Conservation (phyloP, 1,284 basidiomycete genomes). For the Apiotrichum brassicae region DNA sequence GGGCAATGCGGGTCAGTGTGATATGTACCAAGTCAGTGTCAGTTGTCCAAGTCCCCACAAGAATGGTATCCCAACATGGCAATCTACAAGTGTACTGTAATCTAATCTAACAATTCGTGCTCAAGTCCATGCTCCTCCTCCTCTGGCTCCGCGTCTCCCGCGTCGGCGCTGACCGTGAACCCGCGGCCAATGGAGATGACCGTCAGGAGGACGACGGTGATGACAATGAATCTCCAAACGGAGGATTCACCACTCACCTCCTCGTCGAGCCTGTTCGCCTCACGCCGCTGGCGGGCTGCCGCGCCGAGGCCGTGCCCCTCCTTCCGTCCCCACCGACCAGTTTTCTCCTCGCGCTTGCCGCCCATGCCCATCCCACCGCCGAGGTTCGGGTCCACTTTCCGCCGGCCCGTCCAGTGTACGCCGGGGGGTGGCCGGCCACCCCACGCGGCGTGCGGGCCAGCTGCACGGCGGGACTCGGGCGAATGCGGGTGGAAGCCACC, state of each 20-base stretch:
- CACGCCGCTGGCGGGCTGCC: background rate
- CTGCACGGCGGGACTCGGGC: slow-evolving; percentile 8
- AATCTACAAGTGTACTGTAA: background rate
- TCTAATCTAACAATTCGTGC: background rate
- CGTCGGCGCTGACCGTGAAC: slow-evolving; percentile 28
- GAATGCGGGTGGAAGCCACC: slow-evolving; percentile 9
- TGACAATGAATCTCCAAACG: slow-evolving; percentile 27
- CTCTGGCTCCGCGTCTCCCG: slow-evolving; percentile 3
- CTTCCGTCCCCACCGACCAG: slow-evolving; percentile 4
- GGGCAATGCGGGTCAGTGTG: too few species aligned
- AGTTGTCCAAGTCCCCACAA: too few species aligned
- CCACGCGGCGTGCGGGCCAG: slow-evolving; percentile 12
- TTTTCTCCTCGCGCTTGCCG: background rate
- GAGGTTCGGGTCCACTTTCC: slow-evolving; percentile 3
- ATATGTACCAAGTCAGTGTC: too few species aligned
- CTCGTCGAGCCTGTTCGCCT: slow-evolving; percentile 15
- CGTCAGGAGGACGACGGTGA: slow-evolving; percentile 24
- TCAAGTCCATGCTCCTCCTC: background rate
- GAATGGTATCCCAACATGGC: background rate
- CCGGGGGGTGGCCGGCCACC: slow-evolving; percentile 6
- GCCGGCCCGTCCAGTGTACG: slow-evolving; percentile 5
- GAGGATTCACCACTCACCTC: slow-evolving; percentile 22
- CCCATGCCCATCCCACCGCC: slow-evolving; percentile 17
- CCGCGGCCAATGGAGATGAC: slow-evolving; percentile 32
- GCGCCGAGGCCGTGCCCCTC: background rate